Conservation (phyloP, 331 rosid genomes). For the Rhamnella rubrinervis region DNA sequence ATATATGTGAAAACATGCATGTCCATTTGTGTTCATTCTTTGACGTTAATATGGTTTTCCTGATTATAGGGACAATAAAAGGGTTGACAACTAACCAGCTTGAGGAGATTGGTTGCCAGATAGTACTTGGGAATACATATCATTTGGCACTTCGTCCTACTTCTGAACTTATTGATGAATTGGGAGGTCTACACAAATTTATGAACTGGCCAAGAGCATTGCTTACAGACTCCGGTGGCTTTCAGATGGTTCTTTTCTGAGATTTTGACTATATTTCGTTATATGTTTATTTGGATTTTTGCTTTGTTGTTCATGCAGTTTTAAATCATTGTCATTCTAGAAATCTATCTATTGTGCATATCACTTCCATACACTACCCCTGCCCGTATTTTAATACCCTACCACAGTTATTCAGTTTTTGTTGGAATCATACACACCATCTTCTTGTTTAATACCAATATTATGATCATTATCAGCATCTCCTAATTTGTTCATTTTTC, state of each 20-base stretch:
- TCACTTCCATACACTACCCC: too few relatives aligned
- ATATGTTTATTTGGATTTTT: background rate
- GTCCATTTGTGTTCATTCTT: constrained; percentile 3
- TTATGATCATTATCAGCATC: too few relatives aligned
- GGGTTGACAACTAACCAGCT: constrained; percentile 80
- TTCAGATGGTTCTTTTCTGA: constrained; percentile 74
- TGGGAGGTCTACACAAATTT: constrained; percentile 85
- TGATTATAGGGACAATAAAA: constrained; percentile 72
- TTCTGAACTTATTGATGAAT: constrained; percentile 84
- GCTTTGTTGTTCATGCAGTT: background rate
- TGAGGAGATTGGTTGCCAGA: constrained; percentile 92
- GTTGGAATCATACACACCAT: too few relatives aligned
- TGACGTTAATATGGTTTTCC: constrained; percentile 17
- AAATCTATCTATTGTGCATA: too few relatives aligned
- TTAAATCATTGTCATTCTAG: background rate
- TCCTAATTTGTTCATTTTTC: too few relatives aligned
- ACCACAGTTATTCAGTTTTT: too few relatives aligned
- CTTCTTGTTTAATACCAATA: too few relatives aligned
- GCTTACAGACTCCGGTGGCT: constrained; percentile 96
- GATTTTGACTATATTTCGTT: constrained; percentile 7
- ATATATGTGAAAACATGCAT: background rate
- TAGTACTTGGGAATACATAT: constrained; percentile 93
- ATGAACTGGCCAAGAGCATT: constrained; percentile 96
- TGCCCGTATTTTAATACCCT: too few relatives aligned
- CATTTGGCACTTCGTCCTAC: constrained; percentile 93